Evolutionary conservation across 495 filamentous ascomycete species (phyloP), one percentile per base, ranked within the genome.

Genomic region (Aspergillus panamensis): DNA sequence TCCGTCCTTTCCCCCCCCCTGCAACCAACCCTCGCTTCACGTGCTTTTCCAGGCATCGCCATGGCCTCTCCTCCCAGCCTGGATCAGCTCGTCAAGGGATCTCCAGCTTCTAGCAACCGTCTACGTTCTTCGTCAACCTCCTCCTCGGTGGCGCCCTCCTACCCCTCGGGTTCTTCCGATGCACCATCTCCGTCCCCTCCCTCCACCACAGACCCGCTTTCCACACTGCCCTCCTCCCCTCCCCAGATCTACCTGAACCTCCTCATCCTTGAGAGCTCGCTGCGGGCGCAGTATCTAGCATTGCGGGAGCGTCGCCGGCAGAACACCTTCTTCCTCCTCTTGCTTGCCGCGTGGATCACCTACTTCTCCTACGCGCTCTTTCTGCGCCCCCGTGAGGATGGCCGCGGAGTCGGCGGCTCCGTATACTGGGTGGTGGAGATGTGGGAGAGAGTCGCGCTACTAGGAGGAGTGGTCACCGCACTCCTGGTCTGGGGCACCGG

Each of bases 231-330:
- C 10, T 93, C 88, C 59, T 91, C 92, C 30, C 93, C 89, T 68
- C 90, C 90, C n/a, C 95, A 97, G 75, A 96, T 97, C 65, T 99
- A 97, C 76, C 83, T 97, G 63, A 99, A 99, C 70, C 88, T 99
- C 37, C 80, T 99, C 51, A 93, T 99, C 64, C 87, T 99, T 68
- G 94, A 99, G 72, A 91, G 91, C 48, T 96, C 91, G 13, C 79
- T 99, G 21, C 92, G 94, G 43, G 85, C 88, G 17, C 94, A 99
- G 66, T 97, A 96, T 71, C 82, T 99, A 51, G 85, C 89, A 53
- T 80, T 97, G 47, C 90, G 91, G 20, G 87, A 91, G 48, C 88
- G 95, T 43, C 84, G 93, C 35, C 86, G 94, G 6, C 91, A 96
- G 64, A 92, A 97, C 68, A 94, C 91, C n/a, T 96, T 96, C 74